These are phyloP conservation scores for Claviceps africana DNA, from an alignment of 2,329 filamentous ascomycete species.

Conservation along the genomic window DNA sequence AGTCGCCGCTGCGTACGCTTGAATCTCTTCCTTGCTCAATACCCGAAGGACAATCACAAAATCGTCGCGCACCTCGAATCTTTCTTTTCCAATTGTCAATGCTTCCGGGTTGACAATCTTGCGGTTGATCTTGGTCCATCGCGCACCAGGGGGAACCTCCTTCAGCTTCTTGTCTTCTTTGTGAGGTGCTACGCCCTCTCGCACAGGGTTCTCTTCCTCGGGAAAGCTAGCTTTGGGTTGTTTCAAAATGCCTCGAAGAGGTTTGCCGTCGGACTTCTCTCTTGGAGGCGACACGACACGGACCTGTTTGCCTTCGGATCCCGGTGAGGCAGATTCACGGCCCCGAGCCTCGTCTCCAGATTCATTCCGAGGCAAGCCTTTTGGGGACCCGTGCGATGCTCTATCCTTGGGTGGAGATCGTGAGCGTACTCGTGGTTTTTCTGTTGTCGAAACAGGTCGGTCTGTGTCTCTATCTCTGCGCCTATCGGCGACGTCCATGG, in stretches of 20 bases:
- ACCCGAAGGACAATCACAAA: constrained; percentile 89
- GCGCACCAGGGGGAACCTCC: constrained; percentile 62
- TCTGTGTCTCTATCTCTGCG: constrained; percentile 6
- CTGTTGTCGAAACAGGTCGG: not conserved
- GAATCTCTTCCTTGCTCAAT: constrained; percentile 76
- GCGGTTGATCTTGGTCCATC: constrained; percentile 88
- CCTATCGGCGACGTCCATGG: constrained; percentile 19
- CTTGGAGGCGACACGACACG: constrained; percentile 61
- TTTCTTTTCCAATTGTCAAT: constrained; percentile 71
- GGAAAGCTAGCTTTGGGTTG: constrained; percentile 71
- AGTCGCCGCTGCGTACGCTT: constrained; percentile 71
- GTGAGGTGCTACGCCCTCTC: constrained; percentile 85
- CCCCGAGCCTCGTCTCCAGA: constrained; percentile 23
- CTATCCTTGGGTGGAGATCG: constrained; percentile 9
- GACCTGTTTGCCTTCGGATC: constrained; percentile 33
- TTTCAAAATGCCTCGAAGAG: constrained; percentile 75
- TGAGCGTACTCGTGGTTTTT: constrained; percentile 8
- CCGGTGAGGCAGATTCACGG: constrained; percentile 23
- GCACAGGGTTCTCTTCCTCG: constrained; percentile 67
- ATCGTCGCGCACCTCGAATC: constrained; percentile 83
- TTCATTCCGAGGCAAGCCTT: not conserved
- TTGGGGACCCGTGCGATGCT: constrained; percentile 7
- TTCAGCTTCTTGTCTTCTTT: constrained; percentile 65
- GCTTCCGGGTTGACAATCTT: constrained; percentile 82
- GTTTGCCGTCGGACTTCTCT: constrained; percentile 49